Evolutionary conservation across 2,329 filamentous ascomycete species (phyloP).

Genomic region (Nectriaceae sp.): DNA sequence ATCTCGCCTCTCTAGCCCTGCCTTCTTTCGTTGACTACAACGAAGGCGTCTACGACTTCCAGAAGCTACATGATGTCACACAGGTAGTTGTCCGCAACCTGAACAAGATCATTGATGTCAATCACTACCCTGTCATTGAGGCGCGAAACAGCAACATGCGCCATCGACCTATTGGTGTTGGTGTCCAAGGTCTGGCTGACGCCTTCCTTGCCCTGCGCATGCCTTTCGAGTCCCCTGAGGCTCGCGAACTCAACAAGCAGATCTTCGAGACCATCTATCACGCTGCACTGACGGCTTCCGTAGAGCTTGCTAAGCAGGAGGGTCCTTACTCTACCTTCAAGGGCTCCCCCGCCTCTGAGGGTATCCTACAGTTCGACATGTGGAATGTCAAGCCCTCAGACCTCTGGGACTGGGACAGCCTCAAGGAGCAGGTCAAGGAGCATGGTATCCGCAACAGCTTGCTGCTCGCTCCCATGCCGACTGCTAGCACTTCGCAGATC

Average conservation of each 20-base stretch:
- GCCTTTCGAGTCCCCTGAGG: conserved; percentile 95
- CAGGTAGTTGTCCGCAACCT: conserved; percentile 92
- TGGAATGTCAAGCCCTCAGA: conserved; percentile 93
- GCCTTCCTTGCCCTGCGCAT: conserved; percentile 95
- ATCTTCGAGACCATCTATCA: conserved; percentile 99
- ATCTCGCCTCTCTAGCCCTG: conserved; percentile 90
- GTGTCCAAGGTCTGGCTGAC: conserved; percentile 97
- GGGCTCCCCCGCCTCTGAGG: conserved; percentile 91
- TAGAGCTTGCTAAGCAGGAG: conserved; percentile 79
- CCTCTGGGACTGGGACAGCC: conserved; percentile 91
- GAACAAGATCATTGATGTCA: conserved; percentile 98
- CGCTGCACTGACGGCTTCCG: conserved; percentile 85
- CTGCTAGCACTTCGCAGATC: conserved; percentile 95
- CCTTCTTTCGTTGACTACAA: conserved; percentile 88
- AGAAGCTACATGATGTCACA: conserved; percentile 92
- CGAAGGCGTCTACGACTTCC: conserved; percentile 86
- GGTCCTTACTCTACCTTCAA: conserved; percentile 89
- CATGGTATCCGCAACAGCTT: conserved; percentile 95
- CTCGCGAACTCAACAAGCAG: conserved; percentile 91
- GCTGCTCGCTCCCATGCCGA: conserved; percentile 95
- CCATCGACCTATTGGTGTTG: conserved; percentile 92
- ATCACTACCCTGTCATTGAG: conserved; percentile 96
- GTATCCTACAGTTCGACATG: conserved; percentile 97
- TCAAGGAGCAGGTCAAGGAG: conserved; percentile 90
- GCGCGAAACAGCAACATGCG: conserved; percentile 96